Base-by-base conservation (phyloP, 495 filamentous ascomycete species). In the Entonaema liquescens region DNA sequence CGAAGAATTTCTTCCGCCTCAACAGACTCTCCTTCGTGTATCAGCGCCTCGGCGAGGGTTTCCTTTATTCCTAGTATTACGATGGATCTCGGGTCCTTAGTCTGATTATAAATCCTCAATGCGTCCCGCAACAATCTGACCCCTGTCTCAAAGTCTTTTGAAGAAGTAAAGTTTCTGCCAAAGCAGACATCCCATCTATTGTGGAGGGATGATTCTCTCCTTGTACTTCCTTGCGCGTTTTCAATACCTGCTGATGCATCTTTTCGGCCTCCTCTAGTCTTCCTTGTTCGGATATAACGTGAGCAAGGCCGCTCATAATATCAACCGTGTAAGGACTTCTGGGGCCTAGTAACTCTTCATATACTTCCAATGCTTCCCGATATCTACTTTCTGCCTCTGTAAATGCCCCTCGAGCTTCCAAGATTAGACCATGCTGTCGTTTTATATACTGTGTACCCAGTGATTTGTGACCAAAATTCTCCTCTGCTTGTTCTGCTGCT, bases 51-150 rank as follows among this genome's bases (percentile, higher is more conserved):
- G 13, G 36, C 36, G 0, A 38, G 5, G 5, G 12, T 15, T 38
- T 4, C 36, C 5, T 15, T 38, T 15, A 4, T 19, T 42, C 8
- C 1, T 19, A 17, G 40, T 0, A 21, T 19, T 19, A 19, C 5
- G 8, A 1, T 42, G 40, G 40, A 21, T 38, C 3, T 15, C 13
- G 13, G 13, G 4, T 5, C 1, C 3, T 13, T 2, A 36, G 67
- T 72, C 21, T 77, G 54, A 3, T 59, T 44, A 54, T 75, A 75
- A 28, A 70, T 72, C 26, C 65, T 72, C 25, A 67, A n/a, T 5
- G 3, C 12, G 12, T n/a, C n/a, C n/a, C n/a, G n/a, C n/a, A n/a
- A n/a, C n/a, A n/a, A n/a, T n/a, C n/a, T n/a, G n/a, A n/a, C n/a
- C n/a, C n/a, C n/a, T n/a, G n/a, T n/a, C n/a, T n/a, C n/a, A n/a